phyloP scores from a whole-genome alignment of 2,329 filamentous ascomycete genomes.

The Penicillium sclerotigenum region DNA sequence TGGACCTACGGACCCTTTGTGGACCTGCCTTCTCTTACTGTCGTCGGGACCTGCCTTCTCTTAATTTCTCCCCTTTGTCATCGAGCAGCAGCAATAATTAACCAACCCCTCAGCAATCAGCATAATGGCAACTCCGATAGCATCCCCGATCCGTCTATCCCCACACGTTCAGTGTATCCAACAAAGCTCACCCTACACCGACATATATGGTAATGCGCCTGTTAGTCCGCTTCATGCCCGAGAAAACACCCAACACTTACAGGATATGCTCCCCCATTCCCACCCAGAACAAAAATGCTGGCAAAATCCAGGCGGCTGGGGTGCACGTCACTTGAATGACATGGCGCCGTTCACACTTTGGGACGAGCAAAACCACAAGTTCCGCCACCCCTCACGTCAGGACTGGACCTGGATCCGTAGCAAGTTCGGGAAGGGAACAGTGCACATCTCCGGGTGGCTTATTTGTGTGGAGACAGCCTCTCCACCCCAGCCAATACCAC shows the following conservation, averaged over 20 bases:
- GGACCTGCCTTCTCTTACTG: no score
- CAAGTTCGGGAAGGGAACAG: neutral
- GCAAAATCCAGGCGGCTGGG: slow-evolving; percentile 8
- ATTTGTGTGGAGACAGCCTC: no score
- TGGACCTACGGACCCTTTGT: no score
- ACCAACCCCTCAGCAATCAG: no score
- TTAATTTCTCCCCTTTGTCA: no score
- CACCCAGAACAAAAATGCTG: slow-evolving; percentile 8
- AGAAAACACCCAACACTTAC: no score
- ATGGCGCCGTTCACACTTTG: slow-evolving; percentile 12
- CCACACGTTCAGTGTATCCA: neutral
- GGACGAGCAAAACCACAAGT: slow-evolving; percentile 1
- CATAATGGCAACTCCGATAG: no score
- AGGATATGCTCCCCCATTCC: neutral
- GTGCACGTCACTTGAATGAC: slow-evolving; percentile 12
- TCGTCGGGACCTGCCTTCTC: no score
- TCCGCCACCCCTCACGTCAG: slow-evolving; percentile 1
- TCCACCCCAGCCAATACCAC: no score
- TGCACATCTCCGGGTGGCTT: no score
- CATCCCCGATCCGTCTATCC: no score
- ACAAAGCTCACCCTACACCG: slow-evolving; percentile 2
- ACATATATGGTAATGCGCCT: neutral
- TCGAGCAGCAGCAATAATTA: no score
- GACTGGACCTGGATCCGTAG: slow-evolving; percentile 5
- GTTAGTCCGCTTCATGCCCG: neutral